Conservation (phyloP, 495 filamentous ascomycete genomes). For the Aspergillus indologenus region DNA sequence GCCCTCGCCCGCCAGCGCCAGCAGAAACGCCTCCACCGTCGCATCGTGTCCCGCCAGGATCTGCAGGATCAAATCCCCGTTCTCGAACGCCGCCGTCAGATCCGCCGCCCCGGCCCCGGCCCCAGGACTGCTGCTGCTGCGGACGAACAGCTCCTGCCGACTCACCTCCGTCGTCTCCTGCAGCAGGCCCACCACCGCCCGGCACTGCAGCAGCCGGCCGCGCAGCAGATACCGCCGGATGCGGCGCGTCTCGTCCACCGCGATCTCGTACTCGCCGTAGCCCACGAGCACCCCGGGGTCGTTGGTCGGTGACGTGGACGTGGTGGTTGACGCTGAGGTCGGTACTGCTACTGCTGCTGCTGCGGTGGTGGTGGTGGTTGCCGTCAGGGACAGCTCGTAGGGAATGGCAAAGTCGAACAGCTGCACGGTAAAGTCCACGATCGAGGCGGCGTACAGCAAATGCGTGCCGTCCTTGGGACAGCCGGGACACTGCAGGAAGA, state of each 20-base stretch:
- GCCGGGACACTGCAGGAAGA: slow-evolving; percentile 35
- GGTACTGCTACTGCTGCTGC: background rate
- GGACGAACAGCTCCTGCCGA: background rate
- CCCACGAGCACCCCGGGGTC: slow-evolving; percentile 25
- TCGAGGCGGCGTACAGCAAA: slow-evolving; percentile 32
- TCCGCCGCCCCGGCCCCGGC: background rate
- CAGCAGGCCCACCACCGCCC: slow-evolving; percentile 28
- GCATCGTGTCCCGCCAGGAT: slow-evolving; percentile 37
- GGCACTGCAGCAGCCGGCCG: slow-evolving; percentile 30
- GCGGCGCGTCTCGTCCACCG: slow-evolving; percentile 33
- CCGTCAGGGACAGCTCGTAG: slow-evolving; percentile 20
- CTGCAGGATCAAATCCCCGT: slow-evolving; percentile 28
- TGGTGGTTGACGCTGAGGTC: too few species aligned
- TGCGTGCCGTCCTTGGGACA: slow-evolving; percentile 38
- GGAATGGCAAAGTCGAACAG: slow-evolving; percentile 38
- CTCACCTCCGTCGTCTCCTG: slow-evolving; percentile 22
- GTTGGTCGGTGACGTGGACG: background rate
- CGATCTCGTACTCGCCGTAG: slow-evolving; percentile 41
- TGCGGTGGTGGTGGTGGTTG: background rate
- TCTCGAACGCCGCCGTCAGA: background rate
- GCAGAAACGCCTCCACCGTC: slow-evolving; percentile 34
- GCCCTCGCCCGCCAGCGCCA: slow-evolving; percentile 26
- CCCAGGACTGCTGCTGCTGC: background rate
- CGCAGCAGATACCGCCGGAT: slow-evolving; percentile 34
- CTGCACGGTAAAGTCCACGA: slow-evolving; percentile 35